A percentile compares a stretch with the other conserved stretches of the same genome.
These are phyloP conservation scores for Geotrichum klebahnii DNA, from an alignment of 1,139 yeast genomes.

Conservation along the genomic window DNA sequence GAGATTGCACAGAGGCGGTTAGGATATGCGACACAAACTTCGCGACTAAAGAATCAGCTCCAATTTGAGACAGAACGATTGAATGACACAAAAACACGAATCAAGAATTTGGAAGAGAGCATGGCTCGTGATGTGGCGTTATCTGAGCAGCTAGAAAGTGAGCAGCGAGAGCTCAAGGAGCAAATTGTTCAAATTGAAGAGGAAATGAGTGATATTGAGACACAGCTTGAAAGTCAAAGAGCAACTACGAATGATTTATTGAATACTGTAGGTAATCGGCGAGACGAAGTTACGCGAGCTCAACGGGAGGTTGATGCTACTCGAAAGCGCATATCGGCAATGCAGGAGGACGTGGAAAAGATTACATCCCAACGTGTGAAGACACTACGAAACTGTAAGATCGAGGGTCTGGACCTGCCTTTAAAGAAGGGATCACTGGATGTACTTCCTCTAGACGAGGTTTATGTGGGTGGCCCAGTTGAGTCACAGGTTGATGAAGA, in stretches of 20 bases:
- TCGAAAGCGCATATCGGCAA: constrained; percentile 40
- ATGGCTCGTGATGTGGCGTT: constrained; percentile 34
- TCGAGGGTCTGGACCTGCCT: constrained; percentile 67
- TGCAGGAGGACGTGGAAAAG: constrained; percentile 56
- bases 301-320: constrained; percentile 21
- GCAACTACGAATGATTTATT: constrained; percentile 22
- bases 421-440: constrained; percentile 55
- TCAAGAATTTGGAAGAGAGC: constrained; percentile 41
- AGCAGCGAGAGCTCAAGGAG: constrained; percentile 13
- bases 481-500: constrained; percentile 24
- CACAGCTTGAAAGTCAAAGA: constrained; percentile 39
- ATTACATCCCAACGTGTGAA: constrained; percentile 56
- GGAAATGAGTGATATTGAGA: constrained; percentile 35
- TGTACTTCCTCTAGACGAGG: constrained; percentile 44
- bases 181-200: constrained; percentile 28
- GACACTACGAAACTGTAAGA: constrained; percentile 66
- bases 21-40: constrained; percentile 55
- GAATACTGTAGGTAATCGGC: constrained; percentile 14
- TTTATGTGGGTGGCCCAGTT: constrained; percentile 18
- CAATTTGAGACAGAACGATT: constrained; percentile 60
- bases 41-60: constrained; percentile 59
- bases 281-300: constrained; percentile 17
- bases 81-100: constrained; percentile 48
- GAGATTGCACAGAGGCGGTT: constrained; percentile 61
- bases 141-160: constrained; percentile 24